Conservation (phyloP, 352 stramenopile species). For the Phytophthora chlamydospora region DNA sequence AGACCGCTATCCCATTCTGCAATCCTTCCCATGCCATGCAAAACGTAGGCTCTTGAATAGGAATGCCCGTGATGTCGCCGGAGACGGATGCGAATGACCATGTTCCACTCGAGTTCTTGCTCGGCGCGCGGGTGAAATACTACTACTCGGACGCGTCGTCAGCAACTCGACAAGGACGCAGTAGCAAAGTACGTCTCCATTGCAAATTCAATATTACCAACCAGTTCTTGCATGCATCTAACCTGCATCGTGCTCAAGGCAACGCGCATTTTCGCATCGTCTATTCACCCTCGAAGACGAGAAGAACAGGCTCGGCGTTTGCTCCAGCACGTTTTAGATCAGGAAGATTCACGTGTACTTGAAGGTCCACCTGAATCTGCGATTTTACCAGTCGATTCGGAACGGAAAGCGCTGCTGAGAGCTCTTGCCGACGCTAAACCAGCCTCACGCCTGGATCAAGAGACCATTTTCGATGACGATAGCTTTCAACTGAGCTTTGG, state of each 20-base stretch:
- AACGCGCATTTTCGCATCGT: conserved; percentile 21
- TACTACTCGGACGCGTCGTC: conserved; percentile 33
- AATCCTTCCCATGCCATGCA: neutral
- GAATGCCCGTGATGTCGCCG: conserved; percentile 14
- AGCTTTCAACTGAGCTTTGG: conserved; percentile 25
- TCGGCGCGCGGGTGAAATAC: conserved; percentile 47
- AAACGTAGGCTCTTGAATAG: neutral
- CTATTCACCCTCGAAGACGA: conserved; percentile 35
- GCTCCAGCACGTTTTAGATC: conserved; percentile 38
- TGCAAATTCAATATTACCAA: neutral
- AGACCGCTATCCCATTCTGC: neutral
- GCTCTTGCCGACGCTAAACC: conserved; percentile 10
- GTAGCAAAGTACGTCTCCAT: conserved; percentile 6
- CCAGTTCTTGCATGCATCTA: neutral
- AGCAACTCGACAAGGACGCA: neutral
- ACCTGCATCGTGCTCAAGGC: neutral
- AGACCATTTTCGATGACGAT: conserved; percentile 17
- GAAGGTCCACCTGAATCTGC: neutral
- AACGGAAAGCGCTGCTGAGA: conserved; percentile 12
- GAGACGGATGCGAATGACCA: conserved; percentile 49
- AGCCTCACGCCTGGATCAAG: conserved; percentile 6
- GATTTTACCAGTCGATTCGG: neutral
- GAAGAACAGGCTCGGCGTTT: conserved; percentile 48
- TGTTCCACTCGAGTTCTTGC: conserved; percentile 73
- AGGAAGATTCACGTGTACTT: conserved; percentile 4